Conservation (phyloP, 768 basidiomycete species). For the Psilocybe cyanescens region DNA sequence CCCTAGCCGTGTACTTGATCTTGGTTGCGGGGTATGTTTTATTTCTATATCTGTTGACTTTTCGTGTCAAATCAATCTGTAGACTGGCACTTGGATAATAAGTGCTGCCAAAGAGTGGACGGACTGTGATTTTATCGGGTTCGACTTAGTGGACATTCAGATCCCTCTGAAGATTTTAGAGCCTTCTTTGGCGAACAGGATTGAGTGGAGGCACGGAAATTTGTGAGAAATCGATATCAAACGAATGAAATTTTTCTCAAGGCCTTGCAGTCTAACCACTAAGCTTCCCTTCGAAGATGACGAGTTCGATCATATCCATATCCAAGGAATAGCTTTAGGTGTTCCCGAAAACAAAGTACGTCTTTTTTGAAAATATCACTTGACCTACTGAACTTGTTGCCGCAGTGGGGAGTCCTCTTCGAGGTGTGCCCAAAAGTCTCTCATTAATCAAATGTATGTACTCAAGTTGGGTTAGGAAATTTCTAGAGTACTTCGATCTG, state of each 20-base stretch:
- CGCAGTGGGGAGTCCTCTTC: conserved; percentile 70
- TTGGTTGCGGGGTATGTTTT: conserved; percentile 72
- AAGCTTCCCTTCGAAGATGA: conserved; percentile 83
- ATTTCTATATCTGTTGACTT: background rate
- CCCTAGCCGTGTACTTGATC: conserved; percentile 62
- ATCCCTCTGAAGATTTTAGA: conserved; percentile 58
- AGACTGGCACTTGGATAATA: conserved; percentile 75
- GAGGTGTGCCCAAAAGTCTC: conserved; percentile 46
- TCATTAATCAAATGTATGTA: background rate
- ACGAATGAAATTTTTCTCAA: background rate
- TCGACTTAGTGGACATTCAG: conserved; percentile 80
- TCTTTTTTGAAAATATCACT: conserved; percentile 6
- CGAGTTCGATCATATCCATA: conserved; percentile 82
- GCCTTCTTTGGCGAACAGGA: conserved; percentile 52
- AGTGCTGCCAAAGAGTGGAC: conserved; percentile 77
- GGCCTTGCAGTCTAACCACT: conserved; percentile 60
- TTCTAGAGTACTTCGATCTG: conserved; percentile 68
- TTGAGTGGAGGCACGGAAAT: conserved; percentile 78
- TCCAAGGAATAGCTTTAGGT: conserved; percentile 64
- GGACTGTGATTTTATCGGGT: conserved; percentile 70
- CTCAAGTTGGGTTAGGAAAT: conserved; percentile 55
- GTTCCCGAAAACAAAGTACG: conserved; percentile 79
- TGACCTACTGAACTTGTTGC: conserved; percentile 3
- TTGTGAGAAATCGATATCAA: conserved; percentile 48
- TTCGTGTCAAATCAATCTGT: background rate